phyloP scores from a whole-genome alignment of 306 rosid species.

The Vicia sativa region DNA sequence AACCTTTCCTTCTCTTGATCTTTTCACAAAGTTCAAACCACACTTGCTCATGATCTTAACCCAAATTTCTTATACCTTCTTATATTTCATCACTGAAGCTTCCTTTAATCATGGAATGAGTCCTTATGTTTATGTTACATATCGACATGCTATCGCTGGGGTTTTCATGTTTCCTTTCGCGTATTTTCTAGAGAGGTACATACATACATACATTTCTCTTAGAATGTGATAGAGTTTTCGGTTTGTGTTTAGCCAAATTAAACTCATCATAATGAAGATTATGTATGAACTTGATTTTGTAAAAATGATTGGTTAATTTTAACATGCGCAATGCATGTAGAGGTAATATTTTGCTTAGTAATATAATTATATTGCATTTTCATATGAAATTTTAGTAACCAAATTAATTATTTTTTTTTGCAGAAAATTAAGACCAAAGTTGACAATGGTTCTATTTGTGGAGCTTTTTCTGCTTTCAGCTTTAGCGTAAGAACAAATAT shows the following conservation, averaged over 20 bases:
- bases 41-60: constrained; percentile 62
- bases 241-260: background rate
- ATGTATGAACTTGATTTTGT: background rate
- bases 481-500: constrained; percentile 60
- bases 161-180: constrained; percentile 72
- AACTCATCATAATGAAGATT: background rate
- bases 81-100: constrained; percentile 69
- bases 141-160: constrained; percentile 63
- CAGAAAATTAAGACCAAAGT: constrained; percentile 71
- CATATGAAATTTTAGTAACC: background rate
- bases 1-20: background rate
- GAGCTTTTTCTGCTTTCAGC: constrained; percentile 81
- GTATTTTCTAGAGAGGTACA: constrained; percentile 72
- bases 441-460: constrained; percentile 58
- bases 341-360: background rate
- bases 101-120: constrained; percentile 94
- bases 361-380: background rate
- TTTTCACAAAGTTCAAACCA: constrained; percentile 60
- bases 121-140: constrained; percentile 77
- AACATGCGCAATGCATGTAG: background rate
- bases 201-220: constrained; percentile 10
- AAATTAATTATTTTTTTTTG: background rate
- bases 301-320: background rate
- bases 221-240: background rate
- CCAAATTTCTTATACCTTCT: constrained; percentile 61